A percentile compares a stretch with the other conserved stretches of the same genome.
phyloP scores from a whole-genome alignment of 2,329 filamentous ascomycete genomes.

The Aspergillus pseudoviridinutans region DNA sequence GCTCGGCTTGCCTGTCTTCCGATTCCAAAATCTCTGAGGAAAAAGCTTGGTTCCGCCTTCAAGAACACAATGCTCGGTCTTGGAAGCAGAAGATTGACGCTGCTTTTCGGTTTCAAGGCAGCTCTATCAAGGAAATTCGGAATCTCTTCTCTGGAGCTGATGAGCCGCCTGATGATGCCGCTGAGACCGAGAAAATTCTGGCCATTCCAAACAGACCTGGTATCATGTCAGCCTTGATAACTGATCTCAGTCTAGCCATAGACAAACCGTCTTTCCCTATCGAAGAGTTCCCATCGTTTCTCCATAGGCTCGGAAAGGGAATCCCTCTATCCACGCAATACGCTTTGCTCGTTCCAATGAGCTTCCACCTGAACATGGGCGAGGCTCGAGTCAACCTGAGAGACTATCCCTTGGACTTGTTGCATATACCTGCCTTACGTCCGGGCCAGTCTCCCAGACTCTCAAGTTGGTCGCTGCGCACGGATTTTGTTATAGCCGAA shows the following conservation, averaged over 20 bases:
- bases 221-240: conserved; percentile 74
- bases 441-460: conserved; percentile 73
- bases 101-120: conserved; percentile 64
- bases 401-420: conserved; percentile 87
- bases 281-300: conserved; percentile 73
- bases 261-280: conserved; percentile 93
- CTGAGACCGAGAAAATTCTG: conserved; percentile 80
- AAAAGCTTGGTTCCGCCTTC: conserved; percentile 70
- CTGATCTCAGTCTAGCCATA: conserved; percentile 76
- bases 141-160: conserved; percentile 78
- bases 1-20: conserved; percentile 66
- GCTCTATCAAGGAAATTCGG: conserved; percentile 73
- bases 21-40: conserved; percentile 68
- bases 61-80: conserved; percentile 78
- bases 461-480: conserved; percentile 76
- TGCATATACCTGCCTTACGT: conserved; percentile 84
- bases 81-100: conserved; percentile 91
- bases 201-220: conserved; percentile 81
- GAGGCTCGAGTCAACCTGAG: conserved; percentile 82
- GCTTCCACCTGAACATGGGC: conserved; percentile 81
- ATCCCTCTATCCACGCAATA: conserved; percentile 92
- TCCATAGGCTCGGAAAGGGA: conserved; percentile 90
- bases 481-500: conserved; percentile 94
- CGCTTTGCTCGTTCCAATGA: conserved; percentile 83
- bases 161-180: conserved; percentile 73